Conservation (phyloP, 1,284 basidiomycete genomes). For the Apiotrichum akiyoshidainum region DNA sequence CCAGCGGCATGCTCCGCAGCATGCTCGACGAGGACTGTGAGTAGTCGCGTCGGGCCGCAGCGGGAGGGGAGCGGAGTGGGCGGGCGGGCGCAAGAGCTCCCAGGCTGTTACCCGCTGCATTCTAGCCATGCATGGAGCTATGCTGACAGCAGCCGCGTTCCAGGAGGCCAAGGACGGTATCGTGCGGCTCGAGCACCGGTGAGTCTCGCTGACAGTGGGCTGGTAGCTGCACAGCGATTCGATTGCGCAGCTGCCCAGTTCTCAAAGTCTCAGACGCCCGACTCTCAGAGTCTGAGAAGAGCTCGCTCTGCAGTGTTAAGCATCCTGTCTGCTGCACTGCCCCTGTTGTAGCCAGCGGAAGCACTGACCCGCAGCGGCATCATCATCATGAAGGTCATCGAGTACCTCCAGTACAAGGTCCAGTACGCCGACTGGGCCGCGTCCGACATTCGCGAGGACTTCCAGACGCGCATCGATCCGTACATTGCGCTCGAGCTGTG, state of each 20-base stretch:
- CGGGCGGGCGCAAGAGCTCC: too few species aligned
- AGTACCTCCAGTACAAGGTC: conserved; percentile 58
- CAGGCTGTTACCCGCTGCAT: neutral
- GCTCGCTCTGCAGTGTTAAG: neutral
- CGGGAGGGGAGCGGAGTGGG: too few species aligned
- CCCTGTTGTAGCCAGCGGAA: neutral
- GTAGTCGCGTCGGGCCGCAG: conserved; percentile 4
- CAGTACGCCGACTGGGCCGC: conserved; percentile 51
- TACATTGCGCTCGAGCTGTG: conserved; percentile 60
- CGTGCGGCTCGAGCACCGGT: conserved; percentile 51
- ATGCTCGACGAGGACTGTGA: conserved; percentile 50
- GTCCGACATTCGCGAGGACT: conserved; percentile 56
- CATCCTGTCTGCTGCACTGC: neutral
- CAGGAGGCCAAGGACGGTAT: conserved; percentile 49
- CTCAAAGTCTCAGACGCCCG: too few species aligned
- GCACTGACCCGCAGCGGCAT: conserved; percentile 42
- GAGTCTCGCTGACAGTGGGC: conserved; percentile 1
- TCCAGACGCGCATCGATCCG: conserved; percentile 56
- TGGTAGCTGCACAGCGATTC: too few species aligned
- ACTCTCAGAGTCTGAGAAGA: too few species aligned
- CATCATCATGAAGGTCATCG: conserved; percentile 58
- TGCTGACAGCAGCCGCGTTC: conserved; percentile 42
- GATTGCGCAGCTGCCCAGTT: too few species aligned
- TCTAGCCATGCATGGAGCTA: neutral
- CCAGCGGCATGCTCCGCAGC: conserved; percentile 46